phyloP scores from a whole-genome alignment of 495 filamentous ascomycete genomes.

The Penicillium riverlandense region DNA sequence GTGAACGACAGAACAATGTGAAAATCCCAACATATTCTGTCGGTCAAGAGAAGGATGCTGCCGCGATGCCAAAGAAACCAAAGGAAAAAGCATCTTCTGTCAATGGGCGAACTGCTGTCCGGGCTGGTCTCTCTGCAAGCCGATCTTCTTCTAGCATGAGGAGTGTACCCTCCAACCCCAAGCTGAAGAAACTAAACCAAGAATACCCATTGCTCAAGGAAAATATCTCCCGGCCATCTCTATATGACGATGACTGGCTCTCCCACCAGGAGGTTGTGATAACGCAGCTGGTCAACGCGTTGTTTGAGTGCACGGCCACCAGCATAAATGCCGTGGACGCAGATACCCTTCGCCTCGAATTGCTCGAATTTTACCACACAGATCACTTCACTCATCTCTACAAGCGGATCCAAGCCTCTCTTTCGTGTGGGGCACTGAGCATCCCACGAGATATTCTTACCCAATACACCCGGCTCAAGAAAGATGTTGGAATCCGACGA shows the following conservation, averaged over 20 bases:
- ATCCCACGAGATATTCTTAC: constrained; percentile 45
- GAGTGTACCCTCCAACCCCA: constrained; percentile 2
- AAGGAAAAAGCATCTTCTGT: constrained; percentile 2
- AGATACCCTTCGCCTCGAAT: constrained; percentile 28
- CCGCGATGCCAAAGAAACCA: background rate
- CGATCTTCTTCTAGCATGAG: background rate
- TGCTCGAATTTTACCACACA: constrained; percentile 52
- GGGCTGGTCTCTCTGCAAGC: constrained; percentile 5
- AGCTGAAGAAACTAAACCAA: constrained; percentile 13
- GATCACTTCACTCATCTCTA: constrained; percentile 45
- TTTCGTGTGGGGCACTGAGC: constrained; percentile 55
- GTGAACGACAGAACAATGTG: constrained; percentile 6
- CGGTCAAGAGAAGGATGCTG: background rate
- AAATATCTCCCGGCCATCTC: constrained; percentile 44
- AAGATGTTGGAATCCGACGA: constrained; percentile 52
- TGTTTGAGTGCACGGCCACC: constrained; percentile 35
- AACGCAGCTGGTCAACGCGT: constrained; percentile 51
- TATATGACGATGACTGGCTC: constrained; percentile 64
- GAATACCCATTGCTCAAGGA: constrained; percentile 50
- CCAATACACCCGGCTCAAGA: constrained; percentile 39
- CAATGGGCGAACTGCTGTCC: constrained; percentile 3
- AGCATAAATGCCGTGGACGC: constrained; percentile 13
- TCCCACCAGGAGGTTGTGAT: constrained; percentile 55
- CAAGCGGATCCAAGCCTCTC: constrained; percentile 53
- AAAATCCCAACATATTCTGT: background rate